phyloP scores from a whole-genome alignment of 2,329 filamentous ascomycete genomes.

The Arthroderma sp. region DNA sequence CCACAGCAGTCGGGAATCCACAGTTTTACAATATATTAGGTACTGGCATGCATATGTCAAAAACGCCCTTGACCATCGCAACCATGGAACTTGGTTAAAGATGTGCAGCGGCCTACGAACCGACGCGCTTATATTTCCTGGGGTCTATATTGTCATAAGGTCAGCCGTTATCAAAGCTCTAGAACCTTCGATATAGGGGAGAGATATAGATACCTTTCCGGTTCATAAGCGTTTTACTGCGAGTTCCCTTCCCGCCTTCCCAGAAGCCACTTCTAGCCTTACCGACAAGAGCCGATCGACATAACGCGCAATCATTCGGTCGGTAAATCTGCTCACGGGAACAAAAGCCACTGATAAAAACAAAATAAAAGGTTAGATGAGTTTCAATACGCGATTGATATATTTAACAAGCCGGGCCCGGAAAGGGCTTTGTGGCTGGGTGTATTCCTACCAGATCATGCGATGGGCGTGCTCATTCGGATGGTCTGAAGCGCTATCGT shows the following conservation, averaged over 20 bases:
- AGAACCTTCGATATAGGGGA: not conserved
- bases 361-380: not conserved
- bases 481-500: slow-evolving; percentile 59
- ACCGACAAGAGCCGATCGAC: slow-evolving; percentile 56
- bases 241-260: slow-evolving; percentile 76
- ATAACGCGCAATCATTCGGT: slow-evolving; percentile 62
- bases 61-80: too few species aligned
- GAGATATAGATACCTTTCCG: slow-evolving; percentile 41
- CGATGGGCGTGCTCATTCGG: slow-evolving; percentile 67
- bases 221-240: slow-evolving; percentile 58
- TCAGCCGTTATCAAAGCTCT: not conserved
- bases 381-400: too few species aligned
- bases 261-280: slow-evolving; percentile 60
- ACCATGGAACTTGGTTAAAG: too few species aligned
- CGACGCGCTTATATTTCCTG: slow-evolving; percentile 53
- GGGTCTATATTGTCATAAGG: slow-evolving; percentile 38
- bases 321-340: slow-evolving; percentile 69
- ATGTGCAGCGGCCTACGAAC: not conserved
- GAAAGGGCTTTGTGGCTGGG: not conserved
- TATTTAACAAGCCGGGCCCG: too few species aligned
- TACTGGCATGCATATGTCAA: too few species aligned
- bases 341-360: slow-evolving; percentile 46
- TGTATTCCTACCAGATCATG: slow-evolving; percentile 53
- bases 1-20: too few species aligned
- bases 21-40: too few species aligned